Conservation (phyloP, 2,329 filamentous ascomycete species). For the Neopestalotiopsis rosae region DNA sequence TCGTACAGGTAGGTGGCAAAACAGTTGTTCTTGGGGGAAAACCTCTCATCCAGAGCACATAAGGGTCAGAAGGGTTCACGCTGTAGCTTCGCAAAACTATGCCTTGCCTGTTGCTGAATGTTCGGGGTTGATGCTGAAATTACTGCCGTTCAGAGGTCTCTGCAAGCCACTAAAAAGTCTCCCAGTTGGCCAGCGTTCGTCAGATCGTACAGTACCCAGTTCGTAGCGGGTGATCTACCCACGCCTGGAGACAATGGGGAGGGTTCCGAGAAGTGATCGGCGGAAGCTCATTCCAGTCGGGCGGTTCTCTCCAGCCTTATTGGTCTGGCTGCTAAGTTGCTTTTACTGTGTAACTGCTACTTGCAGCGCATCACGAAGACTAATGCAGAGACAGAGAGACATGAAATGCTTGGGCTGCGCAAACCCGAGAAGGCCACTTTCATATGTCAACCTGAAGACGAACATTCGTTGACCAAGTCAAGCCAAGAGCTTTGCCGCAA, state of each 20-base stretch:
- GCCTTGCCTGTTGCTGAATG: too few species aligned
- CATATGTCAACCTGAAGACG: not conserved
- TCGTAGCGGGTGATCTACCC: not conserved
- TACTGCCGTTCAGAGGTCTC: not conserved
- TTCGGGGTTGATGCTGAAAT: not conserved
- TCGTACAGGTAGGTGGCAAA: not conserved
- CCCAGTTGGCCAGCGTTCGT: not conserved
- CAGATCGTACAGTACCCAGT: not conserved
- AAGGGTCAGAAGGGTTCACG: not conserved
- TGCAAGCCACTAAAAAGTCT: too few species aligned
- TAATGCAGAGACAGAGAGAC: not conserved
- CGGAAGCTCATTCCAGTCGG: not conserved
- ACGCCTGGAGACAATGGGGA: not conserved
- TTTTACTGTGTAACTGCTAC: not conserved
- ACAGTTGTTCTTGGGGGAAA: not conserved
- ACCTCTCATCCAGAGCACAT: not conserved
- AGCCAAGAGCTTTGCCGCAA: not conserved
- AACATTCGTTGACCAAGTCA: not conserved
- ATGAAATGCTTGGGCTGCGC: not conserved
- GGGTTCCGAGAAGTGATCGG: not conserved
- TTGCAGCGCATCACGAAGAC: not conserved
- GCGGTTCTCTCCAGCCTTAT: slow-evolving; percentile 1
- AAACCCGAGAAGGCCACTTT: not conserved
- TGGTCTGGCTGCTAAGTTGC: not conserved
- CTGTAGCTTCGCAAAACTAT: too few species aligned